Base-by-base conservation (phyloP, 768 basidiomycete genomes). In the Dentipellis sp. region DNA sequence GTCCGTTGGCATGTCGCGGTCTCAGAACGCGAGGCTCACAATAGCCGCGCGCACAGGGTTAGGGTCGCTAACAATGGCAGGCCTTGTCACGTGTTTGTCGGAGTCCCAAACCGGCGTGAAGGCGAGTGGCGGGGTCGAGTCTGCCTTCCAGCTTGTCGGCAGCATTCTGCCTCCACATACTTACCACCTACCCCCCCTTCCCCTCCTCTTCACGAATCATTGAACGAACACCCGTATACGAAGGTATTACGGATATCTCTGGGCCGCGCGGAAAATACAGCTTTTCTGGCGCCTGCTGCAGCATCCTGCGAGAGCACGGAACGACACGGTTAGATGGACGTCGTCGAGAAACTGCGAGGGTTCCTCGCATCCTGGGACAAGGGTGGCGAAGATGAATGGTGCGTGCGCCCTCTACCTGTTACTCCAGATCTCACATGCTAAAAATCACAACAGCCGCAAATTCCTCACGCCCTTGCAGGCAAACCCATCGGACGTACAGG, bases 381-480 rank as follows among this genome's bases (percentile, higher is more conserved):
- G 37, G 54, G 45, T 23, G 61, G 61, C 11, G 60, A 59, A 37
- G 46, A 50, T 4, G 56, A 58, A 16, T 64, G 62, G 59, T 62
- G 29, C 21, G 59, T 49, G 16, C 17, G 50, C 38, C 35, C 50
- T 55, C 40, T 2, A 17, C 12, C 12, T 10, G 12, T 7, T 8
- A 34, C 45, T 21, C n/a, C 4, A 46, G 16, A 10, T 45, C 8
- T 23, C 58, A 50, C 21, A 54, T n/a, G 10, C 19, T 17, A 6
- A 29, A 29, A 29, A 29, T 6, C 29, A 21, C 38, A 34, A 12
- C 14, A 91, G 88, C 69, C 83, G 82, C 63, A 76, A 75, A 64
- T 77, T 83, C 53, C 74, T 90, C 61, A 71, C 77, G 64, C 70
- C 75, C 52, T 76, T 79, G 36, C 86, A 88, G 67, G 77, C 77